Percentiles rank a stretch among this genome's conserved stretches.
Evolutionary conservation across 1,284 basidiomycete species (phyloP).

Genomic region (Sanghuangporus sanghuang): DNA sequence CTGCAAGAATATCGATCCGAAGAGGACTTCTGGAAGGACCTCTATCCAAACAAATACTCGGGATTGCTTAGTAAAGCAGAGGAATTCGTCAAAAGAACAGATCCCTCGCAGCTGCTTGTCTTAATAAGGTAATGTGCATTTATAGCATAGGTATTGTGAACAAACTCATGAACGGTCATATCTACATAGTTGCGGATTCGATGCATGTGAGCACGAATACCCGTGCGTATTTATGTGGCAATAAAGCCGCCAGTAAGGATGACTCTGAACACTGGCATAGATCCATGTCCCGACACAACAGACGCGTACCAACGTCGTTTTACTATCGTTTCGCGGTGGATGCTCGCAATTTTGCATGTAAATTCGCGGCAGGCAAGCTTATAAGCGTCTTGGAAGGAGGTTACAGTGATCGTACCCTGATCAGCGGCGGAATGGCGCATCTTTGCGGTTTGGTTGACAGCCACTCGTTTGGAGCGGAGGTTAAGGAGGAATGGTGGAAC

Average conservation of each 20-base stretch:
- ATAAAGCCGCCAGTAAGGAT: background rate
- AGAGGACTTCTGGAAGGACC: conserved; percentile 70
- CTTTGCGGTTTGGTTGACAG: conserved; percentile 58
- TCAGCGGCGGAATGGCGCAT: conserved; percentile 78
- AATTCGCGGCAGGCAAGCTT: conserved; percentile 64
- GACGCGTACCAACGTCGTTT: conserved; percentile 87
- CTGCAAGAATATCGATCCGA: conserved; percentile 72
- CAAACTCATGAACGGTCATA: background rate
- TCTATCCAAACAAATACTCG: conserved; percentile 71
- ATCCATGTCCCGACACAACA: conserved; percentile 89
- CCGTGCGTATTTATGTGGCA: conserved; percentile 23
- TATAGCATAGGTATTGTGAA: background rate
- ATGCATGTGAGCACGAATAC: conserved; percentile 91
- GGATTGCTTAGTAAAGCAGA: conserved; percentile 67
- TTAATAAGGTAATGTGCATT: conserved; percentile 66
- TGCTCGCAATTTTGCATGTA: conserved; percentile 60
- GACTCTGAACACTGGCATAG: background rate
- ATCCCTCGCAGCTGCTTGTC: conserved; percentile 72
- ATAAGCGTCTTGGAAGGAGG: conserved; percentile 93
- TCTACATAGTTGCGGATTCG: conserved; percentile 73
- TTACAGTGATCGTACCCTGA: conserved; percentile 86
- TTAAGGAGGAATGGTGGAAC: conserved; percentile 66
- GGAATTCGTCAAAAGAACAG: conserved; percentile 67
- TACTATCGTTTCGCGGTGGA: conserved; percentile 84
- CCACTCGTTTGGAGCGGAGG: conserved; percentile 21